A percentile compares a stretch with the other conserved stretches of the same genome.
phyloP scores from a whole-genome alignment of 2,329 filamentous ascomycete genomes.

The Aspergillus caelatus region DNA sequence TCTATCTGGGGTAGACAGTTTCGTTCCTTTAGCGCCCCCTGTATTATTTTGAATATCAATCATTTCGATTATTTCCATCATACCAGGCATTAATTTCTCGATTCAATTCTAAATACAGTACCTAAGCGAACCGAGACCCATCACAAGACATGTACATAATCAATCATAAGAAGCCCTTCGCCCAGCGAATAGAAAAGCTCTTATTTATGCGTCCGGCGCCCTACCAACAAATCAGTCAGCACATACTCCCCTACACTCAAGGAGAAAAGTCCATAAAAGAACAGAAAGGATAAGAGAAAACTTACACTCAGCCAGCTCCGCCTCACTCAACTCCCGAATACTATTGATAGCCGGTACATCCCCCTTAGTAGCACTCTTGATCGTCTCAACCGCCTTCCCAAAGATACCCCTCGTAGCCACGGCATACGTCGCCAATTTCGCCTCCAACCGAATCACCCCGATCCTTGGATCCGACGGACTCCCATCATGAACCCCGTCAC shows the following conservation, averaged over 20 bases:
- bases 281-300: slow-evolving; percentile 7
- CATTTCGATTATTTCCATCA: neutral
- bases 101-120: neutral
- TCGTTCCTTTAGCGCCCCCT: neutral
- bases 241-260: neutral
- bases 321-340: slow-evolving; percentile 70
- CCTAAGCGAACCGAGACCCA: neutral
- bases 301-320: slow-evolving; percentile 65
- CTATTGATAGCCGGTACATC: slow-evolving; percentile 73
- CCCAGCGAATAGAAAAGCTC: neutral
- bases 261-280: neutral
- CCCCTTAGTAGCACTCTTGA: slow-evolving; percentile 74
- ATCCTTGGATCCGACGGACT: slow-evolving; percentile 80
- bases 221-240: slow-evolving; percentile 22
- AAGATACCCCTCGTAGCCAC: slow-evolving; percentile 65
- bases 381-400: slow-evolving; percentile 68
- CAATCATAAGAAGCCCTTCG: neutral
- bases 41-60: neutral
- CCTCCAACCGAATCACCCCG: slow-evolving; percentile 76
- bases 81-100: neutral
- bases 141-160: neutral
- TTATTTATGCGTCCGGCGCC: slow-evolving; percentile 34
- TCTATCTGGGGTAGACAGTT: neutral
- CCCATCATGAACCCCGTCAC: slow-evolving; percentile 81
- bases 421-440: slow-evolving; percentile 72